Evolutionary conservation across 352 stramenopile genomes (phyloP), one percentile per base, ranked within the genome.

Genomic region (Pythium biforme): DNA sequence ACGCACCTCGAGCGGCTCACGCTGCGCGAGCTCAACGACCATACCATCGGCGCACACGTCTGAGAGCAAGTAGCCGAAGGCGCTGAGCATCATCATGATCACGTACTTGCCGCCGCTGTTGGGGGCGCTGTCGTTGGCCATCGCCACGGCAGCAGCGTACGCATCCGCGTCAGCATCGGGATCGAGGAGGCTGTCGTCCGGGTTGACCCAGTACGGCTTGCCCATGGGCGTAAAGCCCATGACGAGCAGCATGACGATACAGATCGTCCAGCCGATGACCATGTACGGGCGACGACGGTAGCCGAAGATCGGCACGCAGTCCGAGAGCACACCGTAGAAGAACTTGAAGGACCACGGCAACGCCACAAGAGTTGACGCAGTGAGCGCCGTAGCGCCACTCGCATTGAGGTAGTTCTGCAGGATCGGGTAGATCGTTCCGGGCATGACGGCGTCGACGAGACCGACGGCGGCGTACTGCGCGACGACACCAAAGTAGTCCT

Each of bases 211-310:
- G 49, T 70, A 79, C 17, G 72, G 68, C 14, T 61, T 23, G 1
- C 53, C 68, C 33, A 79, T 55, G n/a, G 39, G 40, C 14, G 53
- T 68, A 43, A 61, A 68, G 15, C 50, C 68, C 72, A 76, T 76
- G 48, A 76, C 23, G 22, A 68, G 34, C 3, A 79, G 50, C 67
- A 74, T 70, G 40, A 43, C n/a, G 37, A 74, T 64, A 14, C 60
- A 64, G 37, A 80, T 62, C 23, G 27, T 59, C 73, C 73, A 80
- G 9, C 73, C 73, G 25, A 80, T 37, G 10, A 76, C 15, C 67
- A 80, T 77, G 46, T 72, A 77, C 15, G 69, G 68, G 22, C 73
- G 73, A 58, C 73, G 70, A 27, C 70, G 70, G 49, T 72, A 77
- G 37, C 73, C 73, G 54, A 59, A 68, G 59, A 79, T 70, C 3